phyloP scores from a whole-genome alignment of 768 basidiomycete genomes.

The Tulasnella sp. region DNA sequence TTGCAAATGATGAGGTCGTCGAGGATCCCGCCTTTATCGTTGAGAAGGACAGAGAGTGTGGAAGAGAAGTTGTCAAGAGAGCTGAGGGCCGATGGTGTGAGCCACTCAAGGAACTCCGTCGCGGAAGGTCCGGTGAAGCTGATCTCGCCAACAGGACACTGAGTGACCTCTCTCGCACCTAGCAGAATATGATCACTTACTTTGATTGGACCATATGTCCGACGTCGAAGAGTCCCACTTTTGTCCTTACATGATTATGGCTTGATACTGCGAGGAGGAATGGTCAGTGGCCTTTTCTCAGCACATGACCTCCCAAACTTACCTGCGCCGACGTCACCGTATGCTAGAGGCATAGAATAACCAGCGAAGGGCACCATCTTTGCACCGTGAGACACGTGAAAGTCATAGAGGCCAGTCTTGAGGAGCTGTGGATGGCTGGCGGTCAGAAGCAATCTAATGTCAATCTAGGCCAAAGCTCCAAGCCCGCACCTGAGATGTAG shows the following conservation, averaged over 20 bases:
- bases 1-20: constrained; percentile 92
- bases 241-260: constrained; percentile 76
- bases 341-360: constrained; percentile 85
- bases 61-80: constrained; percentile 61
- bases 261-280: constrained; percentile 52
- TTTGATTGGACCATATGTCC: constrained; percentile 96
- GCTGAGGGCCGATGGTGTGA: constrained; percentile 74
- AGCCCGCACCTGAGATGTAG: too few species aligned
- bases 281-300: not conserved
- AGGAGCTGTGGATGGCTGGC: constrained; percentile 29
- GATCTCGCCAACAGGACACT: constrained; percentile 5
- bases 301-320: constrained; percentile 21
- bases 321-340: constrained; percentile 75
- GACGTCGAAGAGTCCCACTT: constrained; percentile 88
- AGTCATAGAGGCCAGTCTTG: constrained; percentile 77
- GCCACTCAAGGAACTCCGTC: constrained; percentile 73
- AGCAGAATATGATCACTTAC: constrained; percentile 32
- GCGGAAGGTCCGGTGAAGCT: constrained; percentile 76
- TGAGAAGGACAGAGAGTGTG: constrained; percentile 81
- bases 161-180: not conserved
- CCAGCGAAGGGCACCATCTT: constrained; percentile 98
- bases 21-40: constrained; percentile 84
- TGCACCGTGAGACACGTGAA: constrained; percentile 69
- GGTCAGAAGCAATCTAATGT: too few species aligned
- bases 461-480: too few species aligned